Evolutionary conservation across 2,329 filamentous ascomycete genomes (phyloP), one percentile per base, ranked within the genome.

Genomic region (Diaporthe velutina): DNA sequence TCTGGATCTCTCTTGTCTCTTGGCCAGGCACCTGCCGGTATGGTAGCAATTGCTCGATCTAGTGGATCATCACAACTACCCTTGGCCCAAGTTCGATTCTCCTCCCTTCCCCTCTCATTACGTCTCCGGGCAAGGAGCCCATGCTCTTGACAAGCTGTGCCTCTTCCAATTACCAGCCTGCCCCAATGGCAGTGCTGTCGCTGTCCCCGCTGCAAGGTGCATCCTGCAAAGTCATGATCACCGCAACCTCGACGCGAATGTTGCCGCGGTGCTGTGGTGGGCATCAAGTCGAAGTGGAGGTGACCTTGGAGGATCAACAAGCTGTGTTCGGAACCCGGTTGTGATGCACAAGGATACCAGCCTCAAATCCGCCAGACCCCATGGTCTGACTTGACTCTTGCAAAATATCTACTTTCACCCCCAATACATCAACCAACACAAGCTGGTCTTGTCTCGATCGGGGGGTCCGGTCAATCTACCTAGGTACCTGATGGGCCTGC

Each of bases 311-410:
- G 57, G 68, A 74, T 55, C 58, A 52, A 74, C 45, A 73, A 48
- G 54, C 42, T 54, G 64, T 35, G 17, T 35, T 55, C 50, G 54
- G 54, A 28, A 42, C 55, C 58, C 58, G 42, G n/a, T 60, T n/a
- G 73, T n/a, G 15, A 40, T 45, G 67, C 5, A 64, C 45, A 38
- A 71, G 64, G n/a, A 71, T 48, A 55, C 54, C 74, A 74, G 66
- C 66, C 71, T 73, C 71, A 66, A 55, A 40, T 54, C 64, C 74
- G 68, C 70, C 50, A 25, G 54, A 17, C 54, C 64, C 70, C 70
- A 25, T 66, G 45, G 9, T 13, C 35, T 58, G 30, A 70, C 68
- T 61, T 60, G 28, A 70, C 70, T 55, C 38, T 33, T 45, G 50
- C 61, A 66, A 66, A 64, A 64, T 48, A 70, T 54, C 42, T 70